These are phyloP conservation scores for Solanum sparsipilum DNA, from an alignment of 257 asterid species.

Conservation along the genomic window DNA sequence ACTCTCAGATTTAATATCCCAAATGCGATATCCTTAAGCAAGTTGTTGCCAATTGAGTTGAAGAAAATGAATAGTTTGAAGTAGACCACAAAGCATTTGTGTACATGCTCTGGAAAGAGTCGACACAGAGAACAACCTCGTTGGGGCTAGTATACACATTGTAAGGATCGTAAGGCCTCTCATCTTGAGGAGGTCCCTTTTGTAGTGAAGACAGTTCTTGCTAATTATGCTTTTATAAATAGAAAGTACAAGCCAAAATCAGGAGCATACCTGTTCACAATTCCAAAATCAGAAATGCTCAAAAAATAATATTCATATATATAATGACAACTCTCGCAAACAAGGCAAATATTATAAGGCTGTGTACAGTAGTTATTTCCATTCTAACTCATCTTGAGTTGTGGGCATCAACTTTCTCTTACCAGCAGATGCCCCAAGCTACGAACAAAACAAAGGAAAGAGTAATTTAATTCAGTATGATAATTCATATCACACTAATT, in stretches of 20 bases:
- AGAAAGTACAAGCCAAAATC: conserved; percentile 53
- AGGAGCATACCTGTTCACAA: conserved; percentile 39
- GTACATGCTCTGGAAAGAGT: conserved; percentile 70
- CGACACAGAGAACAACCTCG: conserved; percentile 54
- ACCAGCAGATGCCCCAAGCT: conserved; percentile 81
- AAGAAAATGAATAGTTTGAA: conserved; percentile 62
- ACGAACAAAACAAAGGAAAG: not conserved
- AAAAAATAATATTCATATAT: not conserved
- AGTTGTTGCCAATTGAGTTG: conserved; percentile 55
- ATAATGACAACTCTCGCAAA: not conserved
- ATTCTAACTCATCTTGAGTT: conserved; percentile 53
- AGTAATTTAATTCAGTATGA: not conserved
- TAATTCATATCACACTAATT: not conserved
- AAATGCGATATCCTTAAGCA: conserved; percentile 44
- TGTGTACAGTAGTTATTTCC: conserved; percentile 53
- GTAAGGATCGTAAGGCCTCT: conserved; percentile 59
- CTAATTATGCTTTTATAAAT: conserved; percentile 56
- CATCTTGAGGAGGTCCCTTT: conserved; percentile 57
- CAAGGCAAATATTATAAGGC: conserved; percentile 7
- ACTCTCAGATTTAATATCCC: conserved; percentile 41
- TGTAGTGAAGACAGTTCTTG: conserved; percentile 72
- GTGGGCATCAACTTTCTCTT: conserved; percentile 83
- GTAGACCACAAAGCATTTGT: conserved; percentile 60
- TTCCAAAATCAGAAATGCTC: not conserved
- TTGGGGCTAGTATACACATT: conserved; percentile 66